Evolutionary conservation across 2,329 filamentous ascomycete genomes (phyloP), one percentile per base, ranked within the genome.

Genomic region (Ophiobolus disseminans): DNA sequence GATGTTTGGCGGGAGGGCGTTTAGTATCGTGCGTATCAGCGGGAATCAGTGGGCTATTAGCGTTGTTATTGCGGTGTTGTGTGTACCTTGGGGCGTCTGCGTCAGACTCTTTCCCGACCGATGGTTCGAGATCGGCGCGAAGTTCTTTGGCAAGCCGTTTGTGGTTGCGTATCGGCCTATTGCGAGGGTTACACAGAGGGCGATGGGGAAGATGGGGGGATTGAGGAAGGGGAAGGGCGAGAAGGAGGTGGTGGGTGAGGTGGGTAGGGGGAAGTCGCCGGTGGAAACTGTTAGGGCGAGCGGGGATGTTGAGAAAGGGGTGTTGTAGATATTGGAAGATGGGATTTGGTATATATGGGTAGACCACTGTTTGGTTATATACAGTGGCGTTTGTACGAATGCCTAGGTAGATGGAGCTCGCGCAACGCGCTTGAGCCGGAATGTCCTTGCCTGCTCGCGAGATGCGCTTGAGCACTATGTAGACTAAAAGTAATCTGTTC

Each of bases 1-100:
- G 63, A 93, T 90, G 65, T 83, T 96, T 38, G 93, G 92, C 13
- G 77, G 76, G 38, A 66, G 71, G 13, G 82, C 81, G 2, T 84
- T 85, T 63, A 73, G 76, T 16, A 80, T 84, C 57, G 75, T 74
- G 23, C 65, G 48, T 14, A 72, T 84, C 56, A 74, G 76, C 42
- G 81, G 79, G 1, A 58, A 66, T 1, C 81, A 84, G 63, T 84
- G 82, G 82, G 81, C 75, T 11, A 78, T 82, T 44, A 82, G 75
- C 20, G 34, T 83, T n/a, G 66, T 81, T 14, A 57, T 80, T 2
- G 80, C 78, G 1, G 70, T 76, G 2, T 50, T 83, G 0, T 82
- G 75, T 17, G 65, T 83, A 8, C 81, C 81, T 1, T 77, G 79
- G 72, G 81, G 78, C 21, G 62, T 79, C 21, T 63, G 77, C 26